Conservation (phyloP, 768 basidiomycete species). For the Melanogaster broomeanus region DNA sequence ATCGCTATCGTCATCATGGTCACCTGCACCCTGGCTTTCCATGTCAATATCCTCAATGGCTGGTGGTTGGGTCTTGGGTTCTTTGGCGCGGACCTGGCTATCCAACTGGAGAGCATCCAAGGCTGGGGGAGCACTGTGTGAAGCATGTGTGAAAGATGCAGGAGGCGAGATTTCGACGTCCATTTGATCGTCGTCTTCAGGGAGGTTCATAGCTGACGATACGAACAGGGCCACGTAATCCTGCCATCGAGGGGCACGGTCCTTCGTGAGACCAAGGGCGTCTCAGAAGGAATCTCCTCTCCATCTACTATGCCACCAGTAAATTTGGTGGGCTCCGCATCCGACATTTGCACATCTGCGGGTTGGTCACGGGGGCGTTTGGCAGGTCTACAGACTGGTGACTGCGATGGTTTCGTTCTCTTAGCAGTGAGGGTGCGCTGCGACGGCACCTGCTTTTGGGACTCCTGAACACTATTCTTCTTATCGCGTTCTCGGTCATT, state of each 20-base stretch:
- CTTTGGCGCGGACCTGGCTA: not conserved
- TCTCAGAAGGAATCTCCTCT: not conserved
- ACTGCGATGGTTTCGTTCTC: not conserved
- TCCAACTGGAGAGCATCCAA: not conserved
- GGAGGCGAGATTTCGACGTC: slow-evolving; percentile 1
- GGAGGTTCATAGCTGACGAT: not conserved
- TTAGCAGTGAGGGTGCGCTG: not conserved
- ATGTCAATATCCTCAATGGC: slow-evolving; percentile 1
- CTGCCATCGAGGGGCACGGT: not conserved
- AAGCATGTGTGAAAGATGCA: not conserved
- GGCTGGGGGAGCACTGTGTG: not conserved
- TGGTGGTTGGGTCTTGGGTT: not conserved
- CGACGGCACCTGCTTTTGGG: not conserved
- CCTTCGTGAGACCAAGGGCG: not conserved
- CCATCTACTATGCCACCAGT: not conserved
- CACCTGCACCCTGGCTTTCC: not conserved
- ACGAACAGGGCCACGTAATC: not conserved
- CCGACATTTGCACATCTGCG: slow-evolving; percentile 9
- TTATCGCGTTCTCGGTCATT: not conserved
- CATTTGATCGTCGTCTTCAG: slow-evolving; percentile 18
- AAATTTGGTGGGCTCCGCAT: not conserved
- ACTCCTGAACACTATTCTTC: not conserved
- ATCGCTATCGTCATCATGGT: slow-evolving; percentile 22
- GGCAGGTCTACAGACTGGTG: not conserved
- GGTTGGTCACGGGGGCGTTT: not conserved